Evolutionary conservation across 345 rosid genomes (phyloP), one percentile per base, ranked within the genome.

Genomic region (Firmiana major): DNA sequence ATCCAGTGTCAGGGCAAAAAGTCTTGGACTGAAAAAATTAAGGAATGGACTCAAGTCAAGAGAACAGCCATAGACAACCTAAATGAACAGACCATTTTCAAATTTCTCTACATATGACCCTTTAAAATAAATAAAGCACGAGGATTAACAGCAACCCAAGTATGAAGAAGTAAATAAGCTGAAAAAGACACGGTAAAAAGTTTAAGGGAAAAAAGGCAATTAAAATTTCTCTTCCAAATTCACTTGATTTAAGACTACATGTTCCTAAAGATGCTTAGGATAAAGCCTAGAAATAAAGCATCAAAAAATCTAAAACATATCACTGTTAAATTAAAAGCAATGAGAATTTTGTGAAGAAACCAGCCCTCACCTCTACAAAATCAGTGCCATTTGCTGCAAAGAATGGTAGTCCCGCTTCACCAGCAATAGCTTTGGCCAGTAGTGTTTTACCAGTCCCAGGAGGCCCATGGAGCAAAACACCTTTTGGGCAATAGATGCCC

Each of bases 371-470:
- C 92, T 95, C 98, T 38, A 94, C 98, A 87, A 93, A 94, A 81
- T 94, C 98, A 31, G 99, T 95, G 69, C 99, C 99, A 82, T 93
- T 95, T 54, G 90, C 95, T 1, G 99, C 97, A 81, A 95, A 95
- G 85, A 95, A 95, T 71, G 99, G 99, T 45, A 93, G 85, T 71
- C 98, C 99, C 63, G 99, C 97, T 91, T 95, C 99, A 79, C 99
- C 99, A 40, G 98, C 99, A 88, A 95, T 95, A 76, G 99, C 99
- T 88, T 93, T 95, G 71, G 99, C 99, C 75, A 95, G 84, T 77
- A 95, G 87, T 38, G 99, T 95, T 88, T 95, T 93, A 70, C 99
- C 99, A 43, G 99, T 95, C 80, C 98, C 99, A 21, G 99, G 98
- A 74, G 99, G 98, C 26, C 99, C 99, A 79, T 95, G 93, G 65